Percentiles rank a stretch among this genome's conserved stretches.
phyloP scores from a whole-genome alignment of 2,329 filamentous ascomycete genomes.

The Domatiomyces catenatus region DNA sequence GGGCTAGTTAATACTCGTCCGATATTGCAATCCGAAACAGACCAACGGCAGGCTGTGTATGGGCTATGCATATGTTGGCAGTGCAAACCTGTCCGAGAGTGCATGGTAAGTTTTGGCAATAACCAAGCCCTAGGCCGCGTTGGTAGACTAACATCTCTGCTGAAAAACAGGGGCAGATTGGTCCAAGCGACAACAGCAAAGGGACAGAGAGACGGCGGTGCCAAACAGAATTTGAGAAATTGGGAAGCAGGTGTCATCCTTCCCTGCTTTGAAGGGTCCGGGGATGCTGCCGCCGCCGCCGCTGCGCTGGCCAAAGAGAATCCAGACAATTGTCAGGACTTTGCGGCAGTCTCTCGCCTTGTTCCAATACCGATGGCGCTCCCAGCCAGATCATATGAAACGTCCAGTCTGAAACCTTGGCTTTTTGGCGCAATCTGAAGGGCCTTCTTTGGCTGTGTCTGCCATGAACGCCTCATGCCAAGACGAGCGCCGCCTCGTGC shows the following conservation, averaged over 20 bases:
- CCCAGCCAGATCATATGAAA: not conserved
- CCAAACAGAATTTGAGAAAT: slow-evolving; percentile 74
- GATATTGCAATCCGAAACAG: slow-evolving; percentile 2
- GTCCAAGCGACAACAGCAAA: slow-evolving; percentile 58
- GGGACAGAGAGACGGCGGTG: slow-evolving; percentile 49
- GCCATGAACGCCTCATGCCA: no score
- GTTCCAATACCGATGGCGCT: slow-evolving; percentile 49
- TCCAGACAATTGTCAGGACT: not conserved
- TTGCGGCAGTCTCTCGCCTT: slow-evolving; percentile 37
- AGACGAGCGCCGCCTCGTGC: no score
- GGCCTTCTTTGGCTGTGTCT: not conserved
- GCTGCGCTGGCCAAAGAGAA: slow-evolving; percentile 1
- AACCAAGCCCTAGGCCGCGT: not conserved
- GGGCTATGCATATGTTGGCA: slow-evolving; percentile 76
- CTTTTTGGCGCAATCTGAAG: not conserved
- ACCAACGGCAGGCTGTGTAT: slow-evolving; percentile 8
- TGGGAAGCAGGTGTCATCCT: slow-evolving; percentile 91
- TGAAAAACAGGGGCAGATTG: not conserved
- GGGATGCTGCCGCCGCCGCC: no score
- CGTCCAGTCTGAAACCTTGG: not conserved
- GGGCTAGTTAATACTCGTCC: slow-evolving; percentile 8
- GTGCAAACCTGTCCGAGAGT: slow-evolving; percentile 81
- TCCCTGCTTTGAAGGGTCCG: slow-evolving; percentile 30
- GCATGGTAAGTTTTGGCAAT: slow-evolving; percentile 52
- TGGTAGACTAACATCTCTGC: not conserved